These are phyloP conservation scores for Brassica nigra DNA, from an alignment of 345 rosid genomes.

Conservation along the genomic window DNA sequence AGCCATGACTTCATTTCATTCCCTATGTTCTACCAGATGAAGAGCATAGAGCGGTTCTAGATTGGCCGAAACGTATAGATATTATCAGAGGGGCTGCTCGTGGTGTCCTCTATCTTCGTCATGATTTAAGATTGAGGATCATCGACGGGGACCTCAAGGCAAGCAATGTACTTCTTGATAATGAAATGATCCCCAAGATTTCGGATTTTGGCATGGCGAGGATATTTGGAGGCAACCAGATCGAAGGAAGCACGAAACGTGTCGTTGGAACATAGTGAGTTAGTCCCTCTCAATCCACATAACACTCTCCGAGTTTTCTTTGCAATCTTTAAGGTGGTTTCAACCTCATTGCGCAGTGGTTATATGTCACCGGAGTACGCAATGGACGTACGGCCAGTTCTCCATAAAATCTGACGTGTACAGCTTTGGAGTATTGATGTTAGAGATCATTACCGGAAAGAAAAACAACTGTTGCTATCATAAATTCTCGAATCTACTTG, in stretches of 20 bases:
- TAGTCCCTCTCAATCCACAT: too few relatives aligned
- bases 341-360: slow-evolving; percentile 44
- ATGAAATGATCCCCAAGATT: slow-evolving; percentile 31
- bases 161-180: slow-evolving; percentile 62
- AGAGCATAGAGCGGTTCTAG: slow-evolving; percentile 34
- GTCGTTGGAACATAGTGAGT: too few relatives aligned
- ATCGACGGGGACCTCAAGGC: slow-evolving; percentile 75
- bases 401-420: too few relatives aligned
- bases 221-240: too few relatives aligned
- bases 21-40: slow-evolving; percentile 32
- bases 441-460: too few relatives aligned
- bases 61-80: slow-evolving; percentile 59
- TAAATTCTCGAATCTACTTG: too few relatives aligned
- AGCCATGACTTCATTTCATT: neutral
- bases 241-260: too few relatives aligned
- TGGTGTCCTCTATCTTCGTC: slow-evolving; percentile 72
- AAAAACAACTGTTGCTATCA: too few relatives aligned
- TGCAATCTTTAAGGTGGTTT: neutral
- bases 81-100: slow-evolving; percentile 64
- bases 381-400: too few relatives aligned
- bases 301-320: neutral
- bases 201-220: too few relatives aligned
- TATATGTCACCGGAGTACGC: too few relatives aligned
- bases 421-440: too few relatives aligned
- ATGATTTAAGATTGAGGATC: slow-evolving; percentile 71